Evolutionary conservation across 768 basidiomycete genomes (phyloP).

Genomic region (Mycena vitilis): DNA sequence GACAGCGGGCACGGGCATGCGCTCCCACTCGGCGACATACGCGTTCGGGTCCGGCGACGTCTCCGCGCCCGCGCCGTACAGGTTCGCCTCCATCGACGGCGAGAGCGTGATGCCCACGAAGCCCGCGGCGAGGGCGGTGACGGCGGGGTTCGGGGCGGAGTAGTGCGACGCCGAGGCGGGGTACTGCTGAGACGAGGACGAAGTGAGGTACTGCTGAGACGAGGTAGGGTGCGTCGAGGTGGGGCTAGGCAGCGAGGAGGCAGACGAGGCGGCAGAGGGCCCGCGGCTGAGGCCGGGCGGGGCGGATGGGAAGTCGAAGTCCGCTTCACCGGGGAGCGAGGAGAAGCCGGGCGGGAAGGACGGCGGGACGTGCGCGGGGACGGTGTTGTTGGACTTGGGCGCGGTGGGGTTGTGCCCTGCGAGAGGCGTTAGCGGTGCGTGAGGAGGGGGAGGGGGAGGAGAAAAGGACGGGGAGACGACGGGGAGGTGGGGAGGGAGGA

Average conservation of each 20-base stretch:
- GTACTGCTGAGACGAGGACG: not conserved
- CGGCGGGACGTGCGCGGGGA: slow-evolving; percentile 13
- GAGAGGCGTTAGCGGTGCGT: not conserved
- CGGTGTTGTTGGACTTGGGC: slow-evolving; percentile 30
- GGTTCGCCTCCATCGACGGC: slow-evolving; percentile 40
- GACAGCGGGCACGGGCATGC: slow-evolving; percentile 22
- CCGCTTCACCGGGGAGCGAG: slow-evolving; percentile 6
- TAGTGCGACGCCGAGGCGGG: too few species aligned
- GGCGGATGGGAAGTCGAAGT: not conserved
- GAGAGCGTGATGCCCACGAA: slow-evolving; percentile 39
- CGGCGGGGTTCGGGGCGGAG: too few species aligned
- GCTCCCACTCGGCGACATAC: slow-evolving; percentile 43
- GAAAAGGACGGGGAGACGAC: too few species aligned
- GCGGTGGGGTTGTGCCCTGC: slow-evolving; percentile 36
- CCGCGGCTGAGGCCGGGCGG: slow-evolving; percentile 23
- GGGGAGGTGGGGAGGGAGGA: too few species aligned
- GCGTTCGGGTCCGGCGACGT: slow-evolving; percentile 35
- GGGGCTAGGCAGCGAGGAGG: not conserved
- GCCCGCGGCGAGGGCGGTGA: slow-evolving; percentile 26
- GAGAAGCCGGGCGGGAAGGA: slow-evolving; percentile 16
- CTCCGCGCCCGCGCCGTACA: slow-evolving; percentile 33
- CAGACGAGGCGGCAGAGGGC: slow-evolving; percentile 17
- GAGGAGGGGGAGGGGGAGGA: not conserved
- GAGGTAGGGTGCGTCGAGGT: slow-evolving; percentile 3
- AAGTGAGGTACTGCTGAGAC: too few species aligned